A percentile compares a stretch with the other conserved stretches of the same genome.
These are phyloP conservation scores for Taxillus chinensis DNA, from an alignment of 164 flowering plant species.

Conservation along the genomic window DNA sequence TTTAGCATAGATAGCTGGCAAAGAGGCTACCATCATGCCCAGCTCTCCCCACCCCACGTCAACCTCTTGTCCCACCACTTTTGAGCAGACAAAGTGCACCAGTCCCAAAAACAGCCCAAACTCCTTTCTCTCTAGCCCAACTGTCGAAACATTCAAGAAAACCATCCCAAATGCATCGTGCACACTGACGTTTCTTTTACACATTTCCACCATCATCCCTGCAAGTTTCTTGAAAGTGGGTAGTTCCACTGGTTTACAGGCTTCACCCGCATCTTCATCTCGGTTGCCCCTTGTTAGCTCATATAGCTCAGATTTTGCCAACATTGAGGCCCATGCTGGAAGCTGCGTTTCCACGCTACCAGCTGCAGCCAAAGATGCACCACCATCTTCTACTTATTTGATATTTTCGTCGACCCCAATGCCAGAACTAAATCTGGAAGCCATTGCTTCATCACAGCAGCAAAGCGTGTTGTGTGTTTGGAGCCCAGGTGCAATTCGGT, in stretches of 20 bases:
- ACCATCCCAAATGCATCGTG: slow-evolving; percentile 58
- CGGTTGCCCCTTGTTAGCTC: slow-evolving; percentile 20
- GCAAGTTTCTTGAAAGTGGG: slow-evolving; percentile 38
- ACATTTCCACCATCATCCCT: slow-evolving; percentile 27
- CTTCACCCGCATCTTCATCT: slow-evolving; percentile 26
- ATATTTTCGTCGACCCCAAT: slow-evolving; percentile 35
- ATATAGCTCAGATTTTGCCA: slow-evolving; percentile 50
- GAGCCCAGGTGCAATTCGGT: slow-evolving; percentile 52
- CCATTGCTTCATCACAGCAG: slow-evolving; percentile 58
- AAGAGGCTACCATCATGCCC: slow-evolving; percentile 38
- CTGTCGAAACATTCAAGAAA: slow-evolving; percentile 24
- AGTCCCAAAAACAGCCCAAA: slow-evolving; percentile 52
- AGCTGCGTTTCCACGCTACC: slow-evolving; percentile 11
- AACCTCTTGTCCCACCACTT: slow-evolving; percentile 33
- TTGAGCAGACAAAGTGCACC: slow-evolving; percentile 51
- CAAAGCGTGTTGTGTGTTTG: slow-evolving; percentile 35
- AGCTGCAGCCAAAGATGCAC: background rate
- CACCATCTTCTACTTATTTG: slow-evolving; percentile 18
- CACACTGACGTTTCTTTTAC: slow-evolving; percentile 31
- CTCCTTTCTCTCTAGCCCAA: slow-evolving; percentile 44
- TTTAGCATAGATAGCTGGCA: slow-evolving; percentile 32
- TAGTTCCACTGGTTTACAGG: slow-evolving; percentile 14
- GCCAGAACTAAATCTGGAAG: slow-evolving; percentile 76
- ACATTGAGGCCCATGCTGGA: slow-evolving; percentile 44
- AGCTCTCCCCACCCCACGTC: slow-evolving; percentile 38